phyloP scores from a whole-genome alignment of 2,329 filamentous ascomycete species.

The Colletotrichum sansevieriae region DNA sequence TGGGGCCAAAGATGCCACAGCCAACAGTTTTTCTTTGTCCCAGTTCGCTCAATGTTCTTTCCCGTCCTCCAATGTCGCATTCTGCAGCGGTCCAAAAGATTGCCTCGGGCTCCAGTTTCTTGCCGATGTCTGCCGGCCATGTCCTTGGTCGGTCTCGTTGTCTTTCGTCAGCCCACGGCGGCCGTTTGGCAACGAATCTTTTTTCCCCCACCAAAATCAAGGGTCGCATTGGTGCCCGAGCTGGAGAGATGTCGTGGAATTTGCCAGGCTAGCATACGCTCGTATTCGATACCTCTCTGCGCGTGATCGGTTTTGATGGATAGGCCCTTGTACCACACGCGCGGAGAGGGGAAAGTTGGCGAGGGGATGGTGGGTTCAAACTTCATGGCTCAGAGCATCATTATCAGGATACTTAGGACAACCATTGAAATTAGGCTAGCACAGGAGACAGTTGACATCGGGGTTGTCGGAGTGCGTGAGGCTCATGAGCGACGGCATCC shows the following conservation, averaged over 20 bases:
- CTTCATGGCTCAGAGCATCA: too few species aligned
- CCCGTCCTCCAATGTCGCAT: conserved; percentile 17
- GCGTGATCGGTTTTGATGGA: conserved; percentile 16
- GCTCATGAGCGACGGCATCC: too few species aligned
- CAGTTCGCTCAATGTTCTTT: neutral
- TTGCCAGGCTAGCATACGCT: conserved; percentile 5
- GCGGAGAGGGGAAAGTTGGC: conserved; percentile 8
- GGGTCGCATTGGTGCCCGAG: conserved; percentile 36
- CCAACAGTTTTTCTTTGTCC: conserved; percentile 30
- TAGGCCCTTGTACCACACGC: conserved; percentile 24
- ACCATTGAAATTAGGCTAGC: too few species aligned
- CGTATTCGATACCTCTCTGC: neutral
- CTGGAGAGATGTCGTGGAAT: neutral
- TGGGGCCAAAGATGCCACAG: conserved; percentile 38
- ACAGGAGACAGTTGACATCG: too few species aligned
- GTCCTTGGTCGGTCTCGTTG: conserved; percentile 10
- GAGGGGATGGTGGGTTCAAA: neutral
- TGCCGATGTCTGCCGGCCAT: neutral
- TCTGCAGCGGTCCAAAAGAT: conserved; percentile 8
- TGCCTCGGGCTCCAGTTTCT: neutral
- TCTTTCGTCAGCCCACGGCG: conserved; percentile 26
- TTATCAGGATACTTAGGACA: too few species aligned
- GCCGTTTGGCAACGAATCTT: conserved; percentile 7
- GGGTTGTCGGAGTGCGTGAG: too few species aligned
- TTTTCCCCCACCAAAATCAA: conserved; percentile 7